A percentile compares a stretch with the other conserved stretches of the same genome.
Evolutionary conservation across 2,329 filamentous ascomycete genomes (phyloP).

Genomic region (Hymenoscyphus repandus): DNA sequence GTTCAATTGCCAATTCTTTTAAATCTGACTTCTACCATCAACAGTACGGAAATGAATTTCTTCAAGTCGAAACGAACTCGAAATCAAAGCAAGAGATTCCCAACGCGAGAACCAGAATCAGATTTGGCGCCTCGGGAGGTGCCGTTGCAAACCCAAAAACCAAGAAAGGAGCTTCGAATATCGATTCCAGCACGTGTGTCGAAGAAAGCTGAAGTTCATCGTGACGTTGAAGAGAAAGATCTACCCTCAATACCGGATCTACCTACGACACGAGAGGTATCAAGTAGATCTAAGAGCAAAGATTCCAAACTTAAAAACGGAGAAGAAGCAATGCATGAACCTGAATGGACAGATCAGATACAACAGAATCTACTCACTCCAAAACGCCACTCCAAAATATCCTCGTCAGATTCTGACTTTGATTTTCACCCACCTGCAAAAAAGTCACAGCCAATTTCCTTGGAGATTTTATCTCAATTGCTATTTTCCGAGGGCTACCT

Average conservation of each 20-base stretch:
- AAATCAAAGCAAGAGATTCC: not conserved
- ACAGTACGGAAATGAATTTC: not conserved
- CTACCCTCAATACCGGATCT: too few relatives aligned
- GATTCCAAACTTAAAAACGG: too few relatives aligned
- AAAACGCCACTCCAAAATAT: not conserved
- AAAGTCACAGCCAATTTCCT: not conserved
- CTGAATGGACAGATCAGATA: too few relatives aligned
- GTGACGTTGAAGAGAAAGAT: too few relatives aligned
- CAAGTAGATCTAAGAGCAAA: too few relatives aligned
- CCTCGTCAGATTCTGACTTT: conserved; percentile 4
- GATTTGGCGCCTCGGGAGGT: not conserved
- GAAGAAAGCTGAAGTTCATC: too few relatives aligned
- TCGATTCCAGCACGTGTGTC: not conserved
- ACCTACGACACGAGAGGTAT: too few relatives aligned
- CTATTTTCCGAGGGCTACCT: conserved; percentile 12
- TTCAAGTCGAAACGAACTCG: not conserved
- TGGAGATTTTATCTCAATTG: conserved; percentile 4
- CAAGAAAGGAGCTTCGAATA: not conserved
- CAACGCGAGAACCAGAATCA: not conserved
- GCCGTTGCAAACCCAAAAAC: not conserved
- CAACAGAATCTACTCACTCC: not conserved
- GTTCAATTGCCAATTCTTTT: too few relatives aligned
- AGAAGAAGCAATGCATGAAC: too few relatives aligned
- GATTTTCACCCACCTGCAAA: conserved; percentile 8
- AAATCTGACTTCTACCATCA: too few relatives aligned